These are phyloP conservation scores for Lizanozyma gosingica DNA, from an alignment of 1,139 yeast genomes.

Conservation along the genomic window DNA sequence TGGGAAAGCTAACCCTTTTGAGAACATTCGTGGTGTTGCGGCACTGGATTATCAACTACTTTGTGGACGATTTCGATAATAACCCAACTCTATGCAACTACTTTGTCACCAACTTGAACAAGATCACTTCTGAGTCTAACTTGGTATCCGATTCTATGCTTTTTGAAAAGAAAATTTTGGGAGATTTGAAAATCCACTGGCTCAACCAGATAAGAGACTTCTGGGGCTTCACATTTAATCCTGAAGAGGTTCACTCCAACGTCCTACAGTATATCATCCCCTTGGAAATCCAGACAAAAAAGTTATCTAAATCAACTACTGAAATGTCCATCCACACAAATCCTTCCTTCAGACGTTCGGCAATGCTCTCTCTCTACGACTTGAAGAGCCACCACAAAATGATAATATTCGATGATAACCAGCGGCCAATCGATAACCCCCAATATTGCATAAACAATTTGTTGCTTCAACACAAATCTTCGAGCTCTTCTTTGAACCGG, in stretches of 20 bases:
- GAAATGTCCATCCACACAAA: slow-evolving; percentile 37
- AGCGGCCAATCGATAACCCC: slow-evolving; percentile 11
- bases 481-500: slow-evolving; percentile 27
- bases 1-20: slow-evolving; percentile 65
- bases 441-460: slow-evolving; percentile 33
- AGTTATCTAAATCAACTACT: slow-evolving; percentile 25
- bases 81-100: slow-evolving; percentile 36
- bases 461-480: slow-evolving; percentile 31
- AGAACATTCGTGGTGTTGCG: slow-evolving; percentile 82
- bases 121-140: slow-evolving; percentile 25
- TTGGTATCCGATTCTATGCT: slow-evolving; percentile 16
- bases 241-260: background rate
- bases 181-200: slow-evolving; percentile 41
- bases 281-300: slow-evolving; percentile 6
- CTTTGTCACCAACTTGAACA: slow-evolving; percentile 44
- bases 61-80: slow-evolving; percentile 56
- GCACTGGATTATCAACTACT: slow-evolving; percentile 81
- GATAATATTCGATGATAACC: slow-evolving; percentile 19
- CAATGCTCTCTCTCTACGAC: slow-evolving; percentile 46
- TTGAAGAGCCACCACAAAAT: slow-evolving; percentile 25
- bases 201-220: slow-evolving; percentile 23
- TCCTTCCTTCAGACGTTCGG: slow-evolving; percentile 46
- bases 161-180: slow-evolving; percentile 33
- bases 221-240: slow-evolving; percentile 14
- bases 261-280: background rate